Evolutionary conservation across 495 filamentous ascomycete species (phyloP).

Genomic region (Penicillium riverlandense): DNA sequence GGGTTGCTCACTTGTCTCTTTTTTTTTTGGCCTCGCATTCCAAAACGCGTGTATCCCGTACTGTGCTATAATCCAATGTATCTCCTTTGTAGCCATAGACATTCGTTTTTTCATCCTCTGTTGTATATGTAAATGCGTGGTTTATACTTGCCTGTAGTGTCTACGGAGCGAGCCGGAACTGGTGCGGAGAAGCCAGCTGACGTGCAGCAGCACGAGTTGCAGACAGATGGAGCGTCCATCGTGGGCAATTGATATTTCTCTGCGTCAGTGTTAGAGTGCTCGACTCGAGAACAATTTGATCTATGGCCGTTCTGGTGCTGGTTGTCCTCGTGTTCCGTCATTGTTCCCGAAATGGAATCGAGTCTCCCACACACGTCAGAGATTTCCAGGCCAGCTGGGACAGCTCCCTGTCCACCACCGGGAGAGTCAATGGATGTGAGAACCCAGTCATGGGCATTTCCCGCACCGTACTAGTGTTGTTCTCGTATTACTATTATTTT

Average conservation of each 20-base stretch:
- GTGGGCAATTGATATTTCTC: too few relatives aligned
- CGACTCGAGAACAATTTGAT: too few relatives aligned
- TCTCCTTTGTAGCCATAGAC: constrained; percentile 43
- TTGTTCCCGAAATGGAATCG: too few relatives aligned
- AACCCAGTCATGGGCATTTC: too few relatives aligned
- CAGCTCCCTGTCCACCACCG: background rate
- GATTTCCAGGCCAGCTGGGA: constrained; percentile 17
- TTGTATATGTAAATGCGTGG: background rate
- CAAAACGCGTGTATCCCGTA: constrained; percentile 42
- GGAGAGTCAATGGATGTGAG: too few relatives aligned
- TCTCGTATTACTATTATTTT: background rate
- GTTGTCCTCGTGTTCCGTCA: too few relatives aligned
- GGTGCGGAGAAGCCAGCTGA: constrained; percentile 20
- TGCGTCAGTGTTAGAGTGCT: too few relatives aligned
- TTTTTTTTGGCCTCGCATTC: constrained; percentile 30
- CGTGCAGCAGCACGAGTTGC: too few relatives aligned
- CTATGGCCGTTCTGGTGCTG: too few relatives aligned
- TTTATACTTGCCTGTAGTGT: background rate
- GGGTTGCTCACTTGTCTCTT: constrained; percentile 24
- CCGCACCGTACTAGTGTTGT: too few relatives aligned
- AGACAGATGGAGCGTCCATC: too few relatives aligned
- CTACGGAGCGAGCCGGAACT: constrained; percentile 25
- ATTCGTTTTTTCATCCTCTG: constrained; percentile 11
- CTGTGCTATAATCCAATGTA: constrained; percentile 46
- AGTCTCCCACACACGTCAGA: constrained; percentile 23